Conservation (phyloP, 495 filamentous ascomycete species). For the Podospora tetraspora region DNA sequence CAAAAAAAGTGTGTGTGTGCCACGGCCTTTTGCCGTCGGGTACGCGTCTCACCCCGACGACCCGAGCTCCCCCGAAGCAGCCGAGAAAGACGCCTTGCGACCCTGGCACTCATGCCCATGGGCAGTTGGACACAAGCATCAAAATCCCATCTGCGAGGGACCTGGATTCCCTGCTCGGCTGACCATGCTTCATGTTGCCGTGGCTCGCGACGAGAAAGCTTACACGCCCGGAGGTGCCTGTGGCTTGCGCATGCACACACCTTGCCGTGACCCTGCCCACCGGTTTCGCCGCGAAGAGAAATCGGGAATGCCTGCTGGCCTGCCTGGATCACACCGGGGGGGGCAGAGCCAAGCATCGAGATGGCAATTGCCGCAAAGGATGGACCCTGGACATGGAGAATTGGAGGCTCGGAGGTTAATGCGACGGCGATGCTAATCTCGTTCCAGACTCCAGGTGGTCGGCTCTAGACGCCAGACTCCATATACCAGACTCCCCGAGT, state of each 20-base stretch:
- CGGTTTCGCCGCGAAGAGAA: conserved; percentile 9
- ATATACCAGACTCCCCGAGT: neutral
- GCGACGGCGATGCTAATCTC: neutral
- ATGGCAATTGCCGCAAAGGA: neutral
- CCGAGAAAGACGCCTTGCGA: neutral
- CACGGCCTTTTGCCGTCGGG: neutral
- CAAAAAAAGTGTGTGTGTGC: neutral
- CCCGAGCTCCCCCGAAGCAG: neutral
- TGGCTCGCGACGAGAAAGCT: neutral
- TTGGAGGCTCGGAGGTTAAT: neutral
- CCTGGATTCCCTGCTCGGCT: neutral
- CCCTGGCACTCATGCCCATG: neutral
- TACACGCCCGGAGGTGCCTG: neutral
- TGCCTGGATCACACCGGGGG: neutral
- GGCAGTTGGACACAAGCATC: neutral
- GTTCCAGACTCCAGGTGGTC: neutral
- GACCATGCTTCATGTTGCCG: neutral
- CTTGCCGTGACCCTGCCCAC: neutral
- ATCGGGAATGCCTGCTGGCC: neutral
- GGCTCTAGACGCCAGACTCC: too few relatives aligned
- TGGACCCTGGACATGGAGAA: neutral
- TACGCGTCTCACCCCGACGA: neutral
- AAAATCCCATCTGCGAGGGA: neutral
- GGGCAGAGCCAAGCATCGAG: neutral
- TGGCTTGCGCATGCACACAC: neutral